A percentile compares a stretch with the other conserved stretches of the same genome.
Conservation (phyloP, 805 yeast species). For the Dipodascopsis uninucleata region DNA sequence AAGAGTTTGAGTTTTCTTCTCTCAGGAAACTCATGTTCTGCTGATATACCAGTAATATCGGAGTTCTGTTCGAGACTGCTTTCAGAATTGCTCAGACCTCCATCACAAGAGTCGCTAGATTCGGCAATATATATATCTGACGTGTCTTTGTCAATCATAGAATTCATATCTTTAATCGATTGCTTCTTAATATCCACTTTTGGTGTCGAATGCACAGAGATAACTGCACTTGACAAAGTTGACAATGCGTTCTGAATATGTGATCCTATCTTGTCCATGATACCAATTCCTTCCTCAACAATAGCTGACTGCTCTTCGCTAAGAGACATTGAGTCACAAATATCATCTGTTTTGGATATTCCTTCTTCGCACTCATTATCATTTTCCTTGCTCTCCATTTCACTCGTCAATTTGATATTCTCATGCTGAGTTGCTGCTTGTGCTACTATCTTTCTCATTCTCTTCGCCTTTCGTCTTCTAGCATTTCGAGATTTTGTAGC, state of each 20-base stretch:
- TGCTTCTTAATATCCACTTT: neutral
- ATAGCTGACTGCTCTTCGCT: no score
- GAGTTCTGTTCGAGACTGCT: neutral
- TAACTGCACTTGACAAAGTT: constrained; percentile 2
- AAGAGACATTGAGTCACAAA: no score
- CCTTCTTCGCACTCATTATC: no score
- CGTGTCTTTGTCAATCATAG: neutral
- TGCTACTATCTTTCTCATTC: neutral
- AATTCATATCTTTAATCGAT: constrained; percentile 1
- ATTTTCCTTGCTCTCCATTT: neutral
- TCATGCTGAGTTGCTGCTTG: neutral
- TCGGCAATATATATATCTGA: neutral
- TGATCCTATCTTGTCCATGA: constrained; percentile 6
- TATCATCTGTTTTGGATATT: no score
- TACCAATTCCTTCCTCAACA: neutral
- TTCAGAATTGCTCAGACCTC: neutral
- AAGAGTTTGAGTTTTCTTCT: constrained; percentile 1
- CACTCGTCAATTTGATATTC: neutral
- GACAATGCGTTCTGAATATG: constrained; percentile 4
- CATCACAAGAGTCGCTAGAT: neutral
- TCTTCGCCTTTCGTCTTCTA: constrained; percentile 3
- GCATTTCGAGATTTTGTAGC: constrained; percentile 4
- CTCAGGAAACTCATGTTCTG: neutral
- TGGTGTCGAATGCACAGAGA: neutral
- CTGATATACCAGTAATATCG: neutral